phyloP scores from a whole-genome alignment of 1,139 yeast species.

The Hanseniaspora gamundiae region DNA sequence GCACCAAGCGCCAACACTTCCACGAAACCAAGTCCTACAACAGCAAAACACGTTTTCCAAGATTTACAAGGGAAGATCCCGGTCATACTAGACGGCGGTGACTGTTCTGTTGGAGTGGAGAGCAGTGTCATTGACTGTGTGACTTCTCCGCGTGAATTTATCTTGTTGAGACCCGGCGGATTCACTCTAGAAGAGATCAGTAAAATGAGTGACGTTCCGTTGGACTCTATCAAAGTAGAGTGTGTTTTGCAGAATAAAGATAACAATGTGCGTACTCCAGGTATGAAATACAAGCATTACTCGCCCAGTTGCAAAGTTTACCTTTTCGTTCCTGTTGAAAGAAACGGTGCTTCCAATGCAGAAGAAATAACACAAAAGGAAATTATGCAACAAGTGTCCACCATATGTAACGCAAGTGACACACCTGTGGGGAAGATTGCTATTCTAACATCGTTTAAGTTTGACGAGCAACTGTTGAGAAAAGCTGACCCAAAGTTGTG shows the following conservation, averaged over 20 bases:
- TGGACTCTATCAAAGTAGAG: slow-evolving; percentile 60
- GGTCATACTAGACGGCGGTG: slow-evolving; percentile 77
- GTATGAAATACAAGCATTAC: slow-evolving; percentile 94
- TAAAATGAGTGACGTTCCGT: slow-evolving; percentile 41
- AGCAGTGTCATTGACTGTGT: slow-evolving; percentile 90
- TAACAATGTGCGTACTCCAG: slow-evolving; percentile 85
- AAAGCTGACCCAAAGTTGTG: slow-evolving; percentile 4
- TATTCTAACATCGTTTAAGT: slow-evolving; percentile 20
- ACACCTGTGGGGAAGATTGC: slow-evolving; percentile 18
- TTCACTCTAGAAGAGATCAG: slow-evolving; percentile 66
- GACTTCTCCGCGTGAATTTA: slow-evolving; percentile 21
- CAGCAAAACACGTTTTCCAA: slow-evolving; percentile 70
- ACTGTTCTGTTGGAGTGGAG: slow-evolving; percentile 84
- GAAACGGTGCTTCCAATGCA: slow-evolving; percentile 6
- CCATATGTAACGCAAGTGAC: neutral
- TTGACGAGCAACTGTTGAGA: slow-evolving; percentile 6
- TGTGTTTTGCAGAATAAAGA: slow-evolving; percentile 22
- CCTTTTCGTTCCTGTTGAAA: slow-evolving; percentile 35
- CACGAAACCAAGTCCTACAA: slow-evolving; percentile 86
- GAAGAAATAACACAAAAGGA: slow-evolving; percentile 8
- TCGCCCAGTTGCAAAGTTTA: slow-evolving; percentile 82
- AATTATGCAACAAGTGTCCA: slow-evolving; percentile 2
- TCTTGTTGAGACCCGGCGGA: slow-evolving; percentile 83
- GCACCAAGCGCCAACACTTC: slow-evolving; percentile 98
- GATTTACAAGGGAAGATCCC: slow-evolving; percentile 80